These are phyloP conservation scores for Onygena corvina DNA, from an alignment of 2,329 filamentous ascomycete genomes.

Conservation along the genomic window DNA sequence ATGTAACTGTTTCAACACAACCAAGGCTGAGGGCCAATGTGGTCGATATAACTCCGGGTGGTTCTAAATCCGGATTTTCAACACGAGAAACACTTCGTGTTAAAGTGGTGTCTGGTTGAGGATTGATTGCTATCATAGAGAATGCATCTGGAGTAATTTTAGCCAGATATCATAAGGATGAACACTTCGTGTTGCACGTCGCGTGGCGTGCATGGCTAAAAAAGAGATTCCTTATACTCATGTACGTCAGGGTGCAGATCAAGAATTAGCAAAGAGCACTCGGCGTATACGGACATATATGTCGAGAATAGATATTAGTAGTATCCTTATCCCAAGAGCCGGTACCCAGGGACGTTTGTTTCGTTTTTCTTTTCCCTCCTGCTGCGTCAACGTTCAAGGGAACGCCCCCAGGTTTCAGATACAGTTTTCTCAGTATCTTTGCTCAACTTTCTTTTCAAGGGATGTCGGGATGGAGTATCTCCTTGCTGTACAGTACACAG, in stretches of 20 bases:
- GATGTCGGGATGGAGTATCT: too few species aligned
- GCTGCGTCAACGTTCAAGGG: neutral
- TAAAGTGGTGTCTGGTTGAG: neutral
- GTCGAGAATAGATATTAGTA: too few species aligned
- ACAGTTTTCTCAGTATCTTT: neutral
- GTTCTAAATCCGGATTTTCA: neutral
- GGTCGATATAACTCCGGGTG: neutral
- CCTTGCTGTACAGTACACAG: neutral
- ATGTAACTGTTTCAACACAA: too few species aligned
- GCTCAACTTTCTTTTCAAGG: neutral
- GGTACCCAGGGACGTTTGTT: neutral
- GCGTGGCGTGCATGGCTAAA: neutral
- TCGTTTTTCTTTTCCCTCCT: neutral
- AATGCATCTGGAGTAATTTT: neutral
- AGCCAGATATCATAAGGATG: neutral
- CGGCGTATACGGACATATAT: too few species aligned
- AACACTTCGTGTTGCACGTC: neutral
- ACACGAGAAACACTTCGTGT: neutral
- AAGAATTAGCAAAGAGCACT: neutral
- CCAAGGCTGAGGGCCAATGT: neutral
- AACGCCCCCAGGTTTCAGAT: neutral
- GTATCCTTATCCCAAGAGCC: neutral
- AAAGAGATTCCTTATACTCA: neutral
- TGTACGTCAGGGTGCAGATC: neutral
- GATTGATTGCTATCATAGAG: neutral